A percentile compares a stretch with the other conserved stretches of the same genome.
phyloP scores from a whole-genome alignment of 2,329 filamentous ascomycete genomes.

The Monosporascus ibericus region DNA sequence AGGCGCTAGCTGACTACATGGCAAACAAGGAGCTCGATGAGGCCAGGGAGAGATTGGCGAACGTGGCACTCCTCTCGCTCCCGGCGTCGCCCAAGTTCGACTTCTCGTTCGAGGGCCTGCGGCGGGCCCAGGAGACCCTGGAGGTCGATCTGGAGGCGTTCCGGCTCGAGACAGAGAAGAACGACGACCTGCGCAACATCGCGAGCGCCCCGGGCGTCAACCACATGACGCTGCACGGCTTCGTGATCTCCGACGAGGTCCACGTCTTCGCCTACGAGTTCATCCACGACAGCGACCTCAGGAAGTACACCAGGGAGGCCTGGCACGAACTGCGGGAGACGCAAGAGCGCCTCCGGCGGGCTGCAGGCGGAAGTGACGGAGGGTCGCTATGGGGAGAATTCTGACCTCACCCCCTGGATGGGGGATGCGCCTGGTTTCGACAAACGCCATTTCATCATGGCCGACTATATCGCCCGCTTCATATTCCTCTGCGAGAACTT shows the following conservation, averaged over 20 bases:
- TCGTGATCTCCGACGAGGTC: too few species aligned
- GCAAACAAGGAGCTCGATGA: neutral
- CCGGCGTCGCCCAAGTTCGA: too few species aligned
- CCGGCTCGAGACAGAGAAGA: too few species aligned
- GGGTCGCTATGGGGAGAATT: neutral
- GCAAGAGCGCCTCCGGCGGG: neutral
- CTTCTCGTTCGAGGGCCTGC: too few species aligned
- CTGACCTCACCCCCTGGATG: neutral
- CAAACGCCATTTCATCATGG: slow-evolving; percentile 2
- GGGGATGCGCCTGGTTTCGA: neutral
- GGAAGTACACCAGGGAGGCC: neutral
- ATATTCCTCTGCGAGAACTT: slow-evolving; percentile 18
- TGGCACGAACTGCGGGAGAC: neutral
- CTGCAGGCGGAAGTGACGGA: neutral
- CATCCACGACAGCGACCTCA: neutral
- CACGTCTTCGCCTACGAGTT: neutral
- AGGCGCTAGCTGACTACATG: neutral
- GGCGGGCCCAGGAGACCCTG: too few species aligned
- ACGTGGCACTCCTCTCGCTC: too few species aligned
- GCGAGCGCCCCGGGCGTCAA: neutral
- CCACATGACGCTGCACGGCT: too few species aligned
- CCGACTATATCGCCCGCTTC: slow-evolving; percentile 21
- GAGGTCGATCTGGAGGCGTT: too few species aligned
- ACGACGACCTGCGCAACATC: neutral
- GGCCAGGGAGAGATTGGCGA: too few species aligned